Base-by-base conservation (phyloP, 768 basidiomycete genomes). In the Gymnopilus junonius region DNA sequence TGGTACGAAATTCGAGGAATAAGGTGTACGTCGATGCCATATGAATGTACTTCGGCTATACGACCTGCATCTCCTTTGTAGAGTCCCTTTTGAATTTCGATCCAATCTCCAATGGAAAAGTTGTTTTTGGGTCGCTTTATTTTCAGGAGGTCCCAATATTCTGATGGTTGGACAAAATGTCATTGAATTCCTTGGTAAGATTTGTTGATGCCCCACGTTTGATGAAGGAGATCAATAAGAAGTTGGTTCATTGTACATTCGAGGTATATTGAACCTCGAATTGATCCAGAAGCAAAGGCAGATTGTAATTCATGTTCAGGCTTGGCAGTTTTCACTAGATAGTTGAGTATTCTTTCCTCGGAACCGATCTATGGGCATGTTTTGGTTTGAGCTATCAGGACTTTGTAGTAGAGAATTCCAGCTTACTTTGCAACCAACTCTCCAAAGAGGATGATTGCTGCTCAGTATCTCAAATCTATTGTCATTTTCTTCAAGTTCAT, bases 41-140 rank as follows among this genome's bases (percentile, higher is more conserved):
- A 34, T 11, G 8, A 14, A 14, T 46, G 4, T 20, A 43, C 25
- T n/a, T 7, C 53, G 15, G 14, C n/a, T 42, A 67, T 54, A 10
- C 20, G 37, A 3, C 62, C 63, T 29, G 58, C 34, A 46, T 67
- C 63, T 46, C 63, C 59, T 56, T 64, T 63, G 42, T 64, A 67
- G 21, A 55, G 7, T 1, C 63, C 65, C 50, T 54, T 63, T 21
- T 20, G 23, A 27, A 67, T 59, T 29, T 34, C 58, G 46, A 67
- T 55, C 53, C 54, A 67, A 10, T 43, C 27, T 12, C 62, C 65
- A 12, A 25, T 25, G 2, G 37, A n/a, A 7, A 53, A 14, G n/a
- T 8, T 11, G 1, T 8, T 35, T 10, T 59, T 31, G 20, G 17
- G 14, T 11, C 15, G 6, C 2, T 17, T 20, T 45, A 59, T 59